Evolutionary conservation across 306 rosid genomes (phyloP), one percentile per base, ranked within the genome.

Genomic region (Lathyrus aphaca): DNA sequence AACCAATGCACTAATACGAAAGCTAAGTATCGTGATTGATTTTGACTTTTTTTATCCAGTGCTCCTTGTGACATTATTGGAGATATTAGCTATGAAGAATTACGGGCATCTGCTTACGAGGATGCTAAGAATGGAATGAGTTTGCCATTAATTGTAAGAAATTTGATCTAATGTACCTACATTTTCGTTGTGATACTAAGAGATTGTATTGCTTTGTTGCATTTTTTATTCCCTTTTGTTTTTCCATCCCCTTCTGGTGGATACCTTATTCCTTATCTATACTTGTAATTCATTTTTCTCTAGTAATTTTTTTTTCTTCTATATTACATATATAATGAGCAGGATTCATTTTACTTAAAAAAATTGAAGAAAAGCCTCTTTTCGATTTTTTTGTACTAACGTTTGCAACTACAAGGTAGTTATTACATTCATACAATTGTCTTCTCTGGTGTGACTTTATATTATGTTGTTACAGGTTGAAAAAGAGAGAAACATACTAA

Each of bases 31-130:
- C 8, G 35, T 70, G 40, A 60, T 57, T 10, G 65, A 45, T 56
- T 67, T 65, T 72, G 49, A 56, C 69, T 76, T 73, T 71, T 60
- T 71, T 72, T 69, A 66, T 79, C 78, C 86, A 92, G 96, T 74
- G 78, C 49, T 55, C 87, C 89, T 66, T 90, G 98, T 80, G 98
- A 94, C 74, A 90, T 94, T 59, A 72, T 78, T 73, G 98, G 96
- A 54, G 98, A 94, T 81, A 73, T 87, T 70, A 94, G 98, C 83
- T 88, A 74, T 29, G 96, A 94, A 87, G 97, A 94, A 84, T 68
- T 94, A 82, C 75, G 98, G 63, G 84, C 86, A 42, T 80, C 83
- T 19, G 98, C 98, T 50, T 94, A 94, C 25, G 95, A 88, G 76
- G 97, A 94, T 76, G 90, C 94, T 30, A 88, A 79, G 69, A 79